Conservation (phyloP, 2,329 filamentous ascomycete species). For the Cryphonectria parasitica region DNA sequence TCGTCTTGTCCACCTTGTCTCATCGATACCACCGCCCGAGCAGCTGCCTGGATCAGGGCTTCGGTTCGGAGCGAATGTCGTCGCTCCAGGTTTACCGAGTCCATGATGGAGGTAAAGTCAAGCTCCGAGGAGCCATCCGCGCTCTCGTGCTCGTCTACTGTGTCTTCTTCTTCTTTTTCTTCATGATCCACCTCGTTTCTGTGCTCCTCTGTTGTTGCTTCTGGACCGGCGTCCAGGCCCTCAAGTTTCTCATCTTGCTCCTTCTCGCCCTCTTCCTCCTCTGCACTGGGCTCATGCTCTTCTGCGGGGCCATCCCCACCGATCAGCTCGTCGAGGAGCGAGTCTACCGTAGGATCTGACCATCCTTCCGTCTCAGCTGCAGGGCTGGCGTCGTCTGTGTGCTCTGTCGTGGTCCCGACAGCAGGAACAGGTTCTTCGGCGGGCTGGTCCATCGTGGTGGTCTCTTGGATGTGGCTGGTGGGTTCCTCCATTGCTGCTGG, state of each 20-base stretch:
- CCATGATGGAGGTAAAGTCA: constrained; percentile 26
- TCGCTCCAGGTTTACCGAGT: constrained; percentile 36
- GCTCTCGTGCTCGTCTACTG: constrained; percentile 13
- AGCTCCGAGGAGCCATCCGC: constrained; percentile 25
- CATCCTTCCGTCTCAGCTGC: neutral
- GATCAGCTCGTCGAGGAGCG: constrained; percentile 8
- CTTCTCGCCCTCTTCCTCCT: neutral
- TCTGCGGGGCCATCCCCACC: neutral
- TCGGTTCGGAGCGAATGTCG: constrained; percentile 52
- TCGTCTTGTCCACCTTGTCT: constrained; percentile 32
- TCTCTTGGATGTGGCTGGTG: constrained; percentile 28
- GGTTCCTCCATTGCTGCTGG: constrained; percentile 43
- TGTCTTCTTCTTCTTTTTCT: neutral
- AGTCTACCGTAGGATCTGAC: neutral
- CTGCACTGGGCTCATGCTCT: neutral
- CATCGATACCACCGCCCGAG: constrained; percentile 53
- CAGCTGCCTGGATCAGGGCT: constrained; percentile 57
- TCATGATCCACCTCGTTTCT: too few species aligned
- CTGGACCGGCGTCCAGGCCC: neutral
- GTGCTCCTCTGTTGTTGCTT: neutral
- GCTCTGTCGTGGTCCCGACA: neutral
- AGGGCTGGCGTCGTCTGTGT: neutral
- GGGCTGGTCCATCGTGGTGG: too few species aligned
- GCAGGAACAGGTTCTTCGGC: too few species aligned
- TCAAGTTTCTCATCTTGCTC: neutral